Conservation (phyloP, 2,329 filamentous ascomycete genomes). For the Arthrobotrys pseudoclavata region DNA sequence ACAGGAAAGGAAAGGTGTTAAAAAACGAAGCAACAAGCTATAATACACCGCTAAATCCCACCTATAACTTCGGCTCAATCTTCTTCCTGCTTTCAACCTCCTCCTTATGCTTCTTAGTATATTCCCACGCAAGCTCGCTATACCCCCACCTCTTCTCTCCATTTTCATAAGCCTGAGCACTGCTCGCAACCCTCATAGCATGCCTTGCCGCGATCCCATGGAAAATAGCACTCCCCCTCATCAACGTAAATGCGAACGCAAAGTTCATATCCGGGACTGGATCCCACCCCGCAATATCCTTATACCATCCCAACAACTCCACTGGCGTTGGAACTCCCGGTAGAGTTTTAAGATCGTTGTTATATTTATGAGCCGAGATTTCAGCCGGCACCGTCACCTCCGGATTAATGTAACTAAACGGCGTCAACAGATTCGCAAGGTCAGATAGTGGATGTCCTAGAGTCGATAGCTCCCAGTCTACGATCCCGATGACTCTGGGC, state of each 20-base stretch:
- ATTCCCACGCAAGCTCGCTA: conserved; percentile 83
- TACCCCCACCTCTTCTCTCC: conserved; percentile 78
- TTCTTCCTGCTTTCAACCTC: conserved; percentile 65
- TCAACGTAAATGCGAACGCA: conserved; percentile 63
- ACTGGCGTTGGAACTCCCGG: conserved; percentile 76
- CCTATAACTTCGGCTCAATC: conserved; percentile 68
- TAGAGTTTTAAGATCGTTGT: conserved; percentile 65
- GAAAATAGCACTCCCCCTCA: conserved; percentile 68
- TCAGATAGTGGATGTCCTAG: conserved; percentile 96
- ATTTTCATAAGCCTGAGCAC: conserved; percentile 81
- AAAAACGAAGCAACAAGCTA: neutral
- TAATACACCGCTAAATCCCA: conserved; percentile 55
- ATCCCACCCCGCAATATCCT: conserved; percentile 78
- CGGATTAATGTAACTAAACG: conserved; percentile 65
- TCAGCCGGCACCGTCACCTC: conserved; percentile 16
- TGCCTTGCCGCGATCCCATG: conserved; percentile 94
- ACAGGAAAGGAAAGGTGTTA: neutral
- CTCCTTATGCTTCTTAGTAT: conserved; percentile 70
- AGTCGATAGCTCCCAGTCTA: conserved; percentile 99
- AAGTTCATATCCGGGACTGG: conserved; percentile 71
- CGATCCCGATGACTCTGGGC: conserved; percentile 87
- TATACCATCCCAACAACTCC: conserved; percentile 76
- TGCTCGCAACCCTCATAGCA: conserved; percentile 89
- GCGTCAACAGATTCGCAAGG: conserved; percentile 79
- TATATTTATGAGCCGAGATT: conserved; percentile 26